Conservation (phyloP, 495 filamentous ascomycete species). For the Penicillium mononematosum region DNA sequence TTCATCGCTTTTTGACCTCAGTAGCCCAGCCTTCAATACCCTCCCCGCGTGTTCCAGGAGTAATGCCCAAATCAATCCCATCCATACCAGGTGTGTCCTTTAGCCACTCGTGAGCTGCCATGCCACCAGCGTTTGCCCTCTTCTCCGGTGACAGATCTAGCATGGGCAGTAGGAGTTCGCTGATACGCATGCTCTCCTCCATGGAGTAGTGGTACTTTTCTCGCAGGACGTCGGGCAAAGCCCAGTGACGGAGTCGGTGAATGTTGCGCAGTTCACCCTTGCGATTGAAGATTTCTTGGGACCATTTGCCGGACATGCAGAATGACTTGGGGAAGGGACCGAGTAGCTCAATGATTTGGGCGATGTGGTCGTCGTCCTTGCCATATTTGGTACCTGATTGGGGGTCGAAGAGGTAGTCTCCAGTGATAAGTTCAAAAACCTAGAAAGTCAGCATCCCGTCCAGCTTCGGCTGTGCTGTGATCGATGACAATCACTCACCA, state of each 20-base stretch:
- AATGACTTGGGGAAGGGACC: conserved; percentile 91
- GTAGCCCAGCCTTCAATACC: conserved; percentile 95
- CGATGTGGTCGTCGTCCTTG: conserved; percentile 99
- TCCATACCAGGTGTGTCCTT: conserved; percentile 86
- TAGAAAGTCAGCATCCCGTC: conserved; percentile 36
- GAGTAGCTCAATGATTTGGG: conserved; percentile 97
- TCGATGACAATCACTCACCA: conserved; percentile 60
- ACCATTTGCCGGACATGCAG: conserved; percentile 91
- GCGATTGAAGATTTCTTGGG: conserved; percentile 97
- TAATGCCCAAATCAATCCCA: conserved; percentile 64
- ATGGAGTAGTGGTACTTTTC: conserved; percentile 95
- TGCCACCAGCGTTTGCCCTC: conserved; percentile 92
- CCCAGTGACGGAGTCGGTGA: conserved; percentile 95
- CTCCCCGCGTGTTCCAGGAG: conserved; percentile 80
- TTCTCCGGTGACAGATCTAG: conserved; percentile 82
- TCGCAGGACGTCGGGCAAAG: conserved; percentile 84
- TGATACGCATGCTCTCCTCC: conserved; percentile 72
- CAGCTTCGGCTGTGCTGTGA: background rate
- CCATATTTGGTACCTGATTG: conserved; percentile 99
- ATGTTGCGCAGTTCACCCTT: conserved; percentile 98
- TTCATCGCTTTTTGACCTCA: conserved; percentile 81
- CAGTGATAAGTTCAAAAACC: conserved; percentile 97
- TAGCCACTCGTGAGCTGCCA: conserved; percentile 80
- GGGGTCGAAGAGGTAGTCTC: conserved; percentile 98
- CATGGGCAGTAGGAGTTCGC: conserved; percentile 90